Conservation (phyloP, 768 basidiomycete species). For the Boletus vermiculosoides region DNA sequence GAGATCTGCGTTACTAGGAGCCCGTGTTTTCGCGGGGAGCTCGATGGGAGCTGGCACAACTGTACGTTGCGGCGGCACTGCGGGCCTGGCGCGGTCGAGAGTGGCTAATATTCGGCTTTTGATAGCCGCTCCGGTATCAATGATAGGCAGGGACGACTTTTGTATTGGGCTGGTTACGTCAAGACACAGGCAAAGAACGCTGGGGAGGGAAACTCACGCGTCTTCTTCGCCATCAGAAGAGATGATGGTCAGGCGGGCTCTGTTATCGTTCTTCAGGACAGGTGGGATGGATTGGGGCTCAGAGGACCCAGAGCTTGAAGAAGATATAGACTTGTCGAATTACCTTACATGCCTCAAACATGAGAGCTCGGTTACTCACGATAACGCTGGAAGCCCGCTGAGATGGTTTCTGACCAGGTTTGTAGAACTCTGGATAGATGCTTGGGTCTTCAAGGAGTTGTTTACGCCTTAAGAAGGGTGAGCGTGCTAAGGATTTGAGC, state of each 20-base stretch:
- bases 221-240: conserved; percentile 33
- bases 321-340: conserved; percentile 23
- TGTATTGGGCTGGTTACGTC: conserved; percentile 9
- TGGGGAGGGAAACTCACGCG: conserved; percentile 4
- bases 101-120: conserved; percentile 21
- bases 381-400: conserved; percentile 12
- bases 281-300: conserved; percentile 21
- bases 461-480: conserved; percentile 20
- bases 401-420: conserved; percentile 19
- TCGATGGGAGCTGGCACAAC: conserved; percentile 36
- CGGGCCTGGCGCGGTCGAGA: conserved; percentile 25
- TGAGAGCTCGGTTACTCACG: conserved; percentile 15
- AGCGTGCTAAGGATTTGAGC: background rate
- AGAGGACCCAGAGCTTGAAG: conserved; percentile 22
- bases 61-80: conserved; percentile 16
- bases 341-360: background rate
- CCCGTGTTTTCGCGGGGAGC: conserved; percentile 20
- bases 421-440: conserved; percentile 32
- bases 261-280: conserved; percentile 3
- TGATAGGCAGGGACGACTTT: background rate
- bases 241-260: conserved; percentile 22
- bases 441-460: conserved; percentile 27
- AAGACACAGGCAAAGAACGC: background rate
- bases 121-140: background rate
- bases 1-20: conserved; percentile 10